phyloP scores from a whole-genome alignment of 805 yeast genomes.

The Cyberlindnera maritima region DNA sequence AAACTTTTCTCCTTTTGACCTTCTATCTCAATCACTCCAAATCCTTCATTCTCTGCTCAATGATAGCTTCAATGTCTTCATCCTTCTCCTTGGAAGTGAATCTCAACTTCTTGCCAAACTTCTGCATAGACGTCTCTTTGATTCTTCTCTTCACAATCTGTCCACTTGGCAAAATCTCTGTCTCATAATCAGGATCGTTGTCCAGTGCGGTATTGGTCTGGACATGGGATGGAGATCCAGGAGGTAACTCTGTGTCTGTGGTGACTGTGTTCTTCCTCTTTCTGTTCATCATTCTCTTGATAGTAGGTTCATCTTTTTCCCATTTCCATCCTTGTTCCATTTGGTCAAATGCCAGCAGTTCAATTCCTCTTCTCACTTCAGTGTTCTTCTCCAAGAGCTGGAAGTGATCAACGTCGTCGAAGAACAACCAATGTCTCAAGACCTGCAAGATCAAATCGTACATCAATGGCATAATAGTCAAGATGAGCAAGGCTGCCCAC shows the following conservation, averaged over 20 bases:
- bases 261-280: slow-evolving; percentile 27
- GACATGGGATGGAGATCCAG: slow-evolving; percentile 41
- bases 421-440: slow-evolving; percentile 50
- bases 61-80: slow-evolving; percentile 47
- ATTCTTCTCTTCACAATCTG: slow-evolving; percentile 47
- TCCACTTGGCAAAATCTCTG: slow-evolving; percentile 75
- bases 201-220: slow-evolving; percentile 26
- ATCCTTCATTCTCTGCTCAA: slow-evolving; percentile 44
- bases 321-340: slow-evolving; percentile 78
- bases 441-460: slow-evolving; percentile 66
- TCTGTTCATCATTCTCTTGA: slow-evolving; percentile 22
- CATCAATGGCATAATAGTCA: slow-evolving; percentile 55
- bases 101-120: slow-evolving; percentile 38
- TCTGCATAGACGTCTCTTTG: slow-evolving; percentile 27
- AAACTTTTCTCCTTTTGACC: not conserved
- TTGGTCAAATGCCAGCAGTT: slow-evolving; percentile 67
- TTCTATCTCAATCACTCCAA: slow-evolving; percentile 25
- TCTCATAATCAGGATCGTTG: slow-evolving; percentile 35
- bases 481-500: slow-evolving; percentile 75
- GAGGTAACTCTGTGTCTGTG: slow-evolving; percentile 44
- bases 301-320: slow-evolving; percentile 44
- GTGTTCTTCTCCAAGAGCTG: slow-evolving; percentile 72
- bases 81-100: slow-evolving; percentile 20
- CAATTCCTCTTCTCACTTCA: slow-evolving; percentile 65
- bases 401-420: slow-evolving; percentile 78